A percentile compares a stretch with the other conserved stretches of the same genome.
Conservation (phyloP, 257 asterid species). For the Forsythia viridissima region DNA sequence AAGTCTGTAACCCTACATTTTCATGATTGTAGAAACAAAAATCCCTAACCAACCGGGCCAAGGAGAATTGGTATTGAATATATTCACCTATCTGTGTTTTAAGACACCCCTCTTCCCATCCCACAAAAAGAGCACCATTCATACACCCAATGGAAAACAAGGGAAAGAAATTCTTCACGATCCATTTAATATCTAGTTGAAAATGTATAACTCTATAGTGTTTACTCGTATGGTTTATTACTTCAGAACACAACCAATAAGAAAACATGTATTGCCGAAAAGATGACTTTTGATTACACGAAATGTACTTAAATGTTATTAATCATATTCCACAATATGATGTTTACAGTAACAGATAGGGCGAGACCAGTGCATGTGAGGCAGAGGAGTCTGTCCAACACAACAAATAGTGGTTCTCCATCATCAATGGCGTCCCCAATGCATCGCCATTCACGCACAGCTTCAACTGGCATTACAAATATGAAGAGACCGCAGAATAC, state of each 20-base stretch:
- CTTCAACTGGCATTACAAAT: constrained; percentile 45
- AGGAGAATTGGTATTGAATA: too few species aligned
- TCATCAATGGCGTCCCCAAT: constrained; percentile 44
- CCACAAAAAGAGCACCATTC: too few species aligned
- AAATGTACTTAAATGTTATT: neutral
- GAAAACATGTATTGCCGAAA: neutral
- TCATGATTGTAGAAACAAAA: too few species aligned
- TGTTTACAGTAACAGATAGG: constrained; percentile 27
- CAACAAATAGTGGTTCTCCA: constrained; percentile 22
- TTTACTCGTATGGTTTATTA: too few species aligned
- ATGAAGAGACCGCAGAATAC: constrained; percentile 65
- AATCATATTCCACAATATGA: neutral
- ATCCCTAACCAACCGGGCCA: too few species aligned
- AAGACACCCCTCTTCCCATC: too few species aligned
- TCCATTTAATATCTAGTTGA: too few species aligned
- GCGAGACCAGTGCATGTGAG: constrained; percentile 28
- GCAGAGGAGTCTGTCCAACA: constrained; percentile 18
- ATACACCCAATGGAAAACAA: too few species aligned
- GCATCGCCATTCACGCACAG: constrained; percentile 55
- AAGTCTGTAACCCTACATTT: neutral
- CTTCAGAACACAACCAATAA: too few species aligned
- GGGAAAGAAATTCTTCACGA: too few species aligned
- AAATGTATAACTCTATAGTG: too few species aligned
- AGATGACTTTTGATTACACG: neutral
- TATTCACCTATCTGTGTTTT: too few species aligned